Evolutionary conservation across 78 protist species (phyloP).

Genomic region (Protostelium mycophagum): DNA sequence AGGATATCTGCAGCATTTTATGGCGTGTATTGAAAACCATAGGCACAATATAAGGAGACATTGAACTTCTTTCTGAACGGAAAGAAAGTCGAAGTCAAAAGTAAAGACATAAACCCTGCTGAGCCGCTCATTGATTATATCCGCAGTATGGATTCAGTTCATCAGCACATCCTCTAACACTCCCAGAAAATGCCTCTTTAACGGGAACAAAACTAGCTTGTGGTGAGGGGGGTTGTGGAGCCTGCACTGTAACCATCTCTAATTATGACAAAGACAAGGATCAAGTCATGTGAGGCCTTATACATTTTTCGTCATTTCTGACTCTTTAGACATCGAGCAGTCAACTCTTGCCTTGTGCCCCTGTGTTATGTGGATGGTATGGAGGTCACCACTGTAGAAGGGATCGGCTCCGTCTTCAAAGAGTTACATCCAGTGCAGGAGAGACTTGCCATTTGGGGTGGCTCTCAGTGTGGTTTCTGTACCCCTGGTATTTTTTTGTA

Average conservation of each 20-base stretch:
- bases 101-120: background rate
- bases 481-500: conserved; percentile 76
- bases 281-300: conserved; percentile 8
- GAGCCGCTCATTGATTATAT: background rate
- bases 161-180: background rate
- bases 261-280: background rate
- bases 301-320: background rate
- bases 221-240: conserved; percentile 96
- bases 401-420: conserved; percentile 51
- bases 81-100: background rate
- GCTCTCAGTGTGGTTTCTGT: conserved; percentile 96
- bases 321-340: conserved; percentile 40
- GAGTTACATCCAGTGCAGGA: conserved; percentile 55
- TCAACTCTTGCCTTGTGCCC: conserved; percentile 83
- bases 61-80: background rate
- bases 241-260: conserved; percentile 88
- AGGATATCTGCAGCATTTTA: no score
- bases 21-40: no score
- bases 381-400: conserved; percentile 87
- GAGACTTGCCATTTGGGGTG: conserved; percentile 52
- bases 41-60: background rate
- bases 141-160: background rate
- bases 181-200: conserved; percentile 17
- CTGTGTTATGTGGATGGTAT: conserved; percentile 64
- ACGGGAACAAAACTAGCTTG: conserved; percentile 91